Evolutionary conservation across 441 rosid species (phyloP).

Genomic region (Gossypium schwendimanii): DNA sequence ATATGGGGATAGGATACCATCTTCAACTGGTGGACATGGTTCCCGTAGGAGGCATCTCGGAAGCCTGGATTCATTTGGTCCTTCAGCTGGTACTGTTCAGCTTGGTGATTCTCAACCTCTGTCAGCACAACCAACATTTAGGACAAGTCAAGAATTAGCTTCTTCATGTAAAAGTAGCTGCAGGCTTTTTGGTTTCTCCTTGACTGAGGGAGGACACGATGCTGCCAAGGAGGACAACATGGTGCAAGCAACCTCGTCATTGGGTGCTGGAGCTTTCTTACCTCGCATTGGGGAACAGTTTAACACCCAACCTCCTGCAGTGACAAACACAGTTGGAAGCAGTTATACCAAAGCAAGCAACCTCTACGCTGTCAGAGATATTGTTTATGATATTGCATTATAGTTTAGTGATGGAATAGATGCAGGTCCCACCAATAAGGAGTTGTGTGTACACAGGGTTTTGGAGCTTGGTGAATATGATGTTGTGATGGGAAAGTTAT

Average conservation of each 20-base stretch:
- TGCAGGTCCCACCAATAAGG: neutral
- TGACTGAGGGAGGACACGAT: slow-evolving; percentile 50
- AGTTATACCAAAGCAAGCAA: slow-evolving; percentile 52
- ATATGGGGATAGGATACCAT: slow-evolving; percentile 19
- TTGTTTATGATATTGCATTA: slow-evolving; percentile 38
- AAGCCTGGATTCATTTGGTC: slow-evolving; percentile 15
- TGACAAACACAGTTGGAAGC: slow-evolving; percentile 42
- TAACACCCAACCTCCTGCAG: slow-evolving; percentile 29
- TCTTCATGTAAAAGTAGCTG: slow-evolving; percentile 63
- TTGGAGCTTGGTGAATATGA: neutral
- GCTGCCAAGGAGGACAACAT: slow-evolving; percentile 24
- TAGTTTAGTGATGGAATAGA: slow-evolving; percentile 23
- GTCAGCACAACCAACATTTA: slow-evolving; percentile 28
- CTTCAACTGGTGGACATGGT: slow-evolving; percentile 12
- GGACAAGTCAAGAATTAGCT: slow-evolving; percentile 31
- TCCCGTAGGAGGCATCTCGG: slow-evolving; percentile 14
- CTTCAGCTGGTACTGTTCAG: slow-evolving; percentile 18
- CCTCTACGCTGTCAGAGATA: slow-evolving; percentile 32
- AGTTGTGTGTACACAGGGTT: neutral
- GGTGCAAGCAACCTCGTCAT: slow-evolving; percentile 19
- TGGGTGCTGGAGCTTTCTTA: slow-evolving; percentile 29
- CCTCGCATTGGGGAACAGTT: slow-evolving; percentile 46
- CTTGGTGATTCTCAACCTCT: slow-evolving; percentile 23
- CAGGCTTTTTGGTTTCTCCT: slow-evolving; percentile 81
- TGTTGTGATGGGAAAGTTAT: neutral